phyloP scores from a whole-genome alignment of 2,329 filamentous ascomycete species.

The Ophiocordyceps camponoti-saundersi region DNA sequence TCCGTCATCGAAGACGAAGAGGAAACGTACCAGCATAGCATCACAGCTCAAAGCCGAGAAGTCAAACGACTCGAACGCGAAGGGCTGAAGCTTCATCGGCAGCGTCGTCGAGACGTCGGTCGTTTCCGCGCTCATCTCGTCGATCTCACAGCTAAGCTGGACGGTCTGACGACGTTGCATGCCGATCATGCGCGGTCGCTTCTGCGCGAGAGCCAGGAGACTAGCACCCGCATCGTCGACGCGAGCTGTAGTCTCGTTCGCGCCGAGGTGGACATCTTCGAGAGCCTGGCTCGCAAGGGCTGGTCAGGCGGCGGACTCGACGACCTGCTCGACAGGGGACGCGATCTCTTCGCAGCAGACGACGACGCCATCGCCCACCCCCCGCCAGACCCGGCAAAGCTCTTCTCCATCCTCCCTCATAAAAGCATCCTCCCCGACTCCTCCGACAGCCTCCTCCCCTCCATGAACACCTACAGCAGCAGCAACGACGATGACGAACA shows the following conservation, averaged over 20 bases:
- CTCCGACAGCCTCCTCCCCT: constrained; percentile 33
- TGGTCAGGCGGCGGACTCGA: constrained; percentile 52
- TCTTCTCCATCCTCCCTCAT: constrained; percentile 48
- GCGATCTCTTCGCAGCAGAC: constrained; percentile 39
- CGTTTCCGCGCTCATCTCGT: constrained; percentile 47
- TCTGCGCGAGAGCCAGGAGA: constrained; percentile 47
- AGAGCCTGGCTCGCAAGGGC: constrained; percentile 47
- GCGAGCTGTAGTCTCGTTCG: constrained; percentile 48
- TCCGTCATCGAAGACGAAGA: constrained; percentile 48
- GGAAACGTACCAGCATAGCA: constrained; percentile 37
- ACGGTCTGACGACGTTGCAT: constrained; percentile 44
- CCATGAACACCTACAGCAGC: constrained; percentile 31
- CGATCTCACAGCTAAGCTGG: constrained; percentile 42
- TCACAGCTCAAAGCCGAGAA: constrained; percentile 37
- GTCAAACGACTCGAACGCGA: constrained; percentile 49
- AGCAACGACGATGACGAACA: constrained; percentile 30
- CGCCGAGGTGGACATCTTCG: constrained; percentile 54
- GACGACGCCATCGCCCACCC: constrained; percentile 13
- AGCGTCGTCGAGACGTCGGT: constrained; percentile 41
- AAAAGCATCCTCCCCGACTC: constrained; percentile 44
- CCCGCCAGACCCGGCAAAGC: constrained; percentile 19
- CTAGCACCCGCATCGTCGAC: constrained; percentile 43
- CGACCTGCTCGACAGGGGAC: constrained; percentile 45
- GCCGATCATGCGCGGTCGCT: constrained; percentile 41
- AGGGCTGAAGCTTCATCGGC: constrained; percentile 42